Evolutionary conservation across 805 yeast species (phyloP).

Genomic region (Saturnispora galanensis): DNA sequence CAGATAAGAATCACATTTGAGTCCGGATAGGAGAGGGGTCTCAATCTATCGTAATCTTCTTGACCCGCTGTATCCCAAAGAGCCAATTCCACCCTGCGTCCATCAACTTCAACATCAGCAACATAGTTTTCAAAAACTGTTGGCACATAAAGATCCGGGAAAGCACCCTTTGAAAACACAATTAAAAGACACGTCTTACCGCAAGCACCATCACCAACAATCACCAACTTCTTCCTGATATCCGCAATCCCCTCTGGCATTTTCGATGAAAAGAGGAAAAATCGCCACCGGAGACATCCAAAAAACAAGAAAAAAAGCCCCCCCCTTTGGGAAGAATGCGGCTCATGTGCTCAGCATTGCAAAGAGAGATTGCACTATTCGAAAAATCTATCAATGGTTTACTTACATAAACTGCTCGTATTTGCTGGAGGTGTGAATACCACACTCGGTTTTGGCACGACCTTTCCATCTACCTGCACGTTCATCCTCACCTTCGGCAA

Average conservation of each 20-base stretch:
- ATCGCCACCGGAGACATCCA: too few relatives aligned
- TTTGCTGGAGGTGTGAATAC: conserved; percentile 75
- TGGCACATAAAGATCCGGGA: conserved; percentile 92
- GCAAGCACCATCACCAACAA: conserved; percentile 97
- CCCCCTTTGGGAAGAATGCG: background rate
- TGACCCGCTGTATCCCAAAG: conserved; percentile 99
- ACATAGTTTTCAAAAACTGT: conserved; percentile 97
- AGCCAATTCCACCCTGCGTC: conserved; percentile 86
- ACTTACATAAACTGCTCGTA: conserved; percentile 48
- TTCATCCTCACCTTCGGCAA: conserved; percentile 86
- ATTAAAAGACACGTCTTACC: conserved; percentile 91
- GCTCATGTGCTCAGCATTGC: background rate
- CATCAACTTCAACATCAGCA: conserved; percentile 88
- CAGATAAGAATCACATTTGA: conserved; percentile 86
- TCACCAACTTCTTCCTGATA: conserved; percentile 74
- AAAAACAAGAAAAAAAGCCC: background rate
- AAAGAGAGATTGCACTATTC: background rate
- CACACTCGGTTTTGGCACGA: conserved; percentile 85
- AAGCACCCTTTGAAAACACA: conserved; percentile 76
- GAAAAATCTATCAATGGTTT: background rate
- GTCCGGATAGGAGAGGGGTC: conserved; percentile 88
- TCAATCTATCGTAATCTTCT: conserved; percentile 91
- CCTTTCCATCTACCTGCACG: conserved; percentile 98
- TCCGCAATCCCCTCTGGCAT: conserved; percentile 44
- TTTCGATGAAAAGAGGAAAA: background rate